These are phyloP conservation scores for Didymellaceae sp. DNA, from an alignment of 2,329 filamentous ascomycete species.

Conservation along the genomic window DNA sequence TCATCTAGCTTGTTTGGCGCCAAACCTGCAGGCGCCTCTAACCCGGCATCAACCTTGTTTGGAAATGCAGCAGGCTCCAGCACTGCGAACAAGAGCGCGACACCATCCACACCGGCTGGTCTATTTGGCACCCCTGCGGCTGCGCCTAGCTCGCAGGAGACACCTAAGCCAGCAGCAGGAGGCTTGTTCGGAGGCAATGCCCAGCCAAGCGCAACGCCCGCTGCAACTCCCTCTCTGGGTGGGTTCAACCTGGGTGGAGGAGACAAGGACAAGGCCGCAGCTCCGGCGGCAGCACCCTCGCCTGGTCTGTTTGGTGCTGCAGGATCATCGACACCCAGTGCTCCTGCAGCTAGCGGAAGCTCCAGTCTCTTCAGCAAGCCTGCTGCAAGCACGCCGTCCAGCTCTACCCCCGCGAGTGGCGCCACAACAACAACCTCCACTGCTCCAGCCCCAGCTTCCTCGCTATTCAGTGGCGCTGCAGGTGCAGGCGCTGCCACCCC, in stretches of 20 bases:
- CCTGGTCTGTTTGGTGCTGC: constrained; percentile 30
- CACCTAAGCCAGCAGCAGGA: constrained; percentile 39
- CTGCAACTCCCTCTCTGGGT: constrained; percentile 20
- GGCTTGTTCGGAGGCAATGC: constrained; percentile 36
- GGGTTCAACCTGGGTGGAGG: constrained; percentile 30
- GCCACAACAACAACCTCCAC: constrained; percentile 27
- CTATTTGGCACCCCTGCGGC: constrained; percentile 39
- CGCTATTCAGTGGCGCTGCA: constrained; percentile 28
- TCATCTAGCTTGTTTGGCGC: constrained; percentile 37
- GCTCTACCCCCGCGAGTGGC: constrained; percentile 27
- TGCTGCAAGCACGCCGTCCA: constrained; percentile 22
- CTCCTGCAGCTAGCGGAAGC: constrained; percentile 22
- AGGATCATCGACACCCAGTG: constrained; percentile 18
- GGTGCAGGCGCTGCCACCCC: constrained; percentile 27
- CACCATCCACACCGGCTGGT: constrained; percentile 27
- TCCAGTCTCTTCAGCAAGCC: constrained; percentile 25
- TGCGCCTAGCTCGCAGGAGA: constrained; percentile 40
- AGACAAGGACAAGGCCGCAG: constrained; percentile 25
- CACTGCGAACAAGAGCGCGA: constrained; percentile 41
- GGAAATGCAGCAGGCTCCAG: constrained; percentile 33
- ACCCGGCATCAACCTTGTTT: constrained; percentile 29
- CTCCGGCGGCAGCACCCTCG: constrained; percentile 32
- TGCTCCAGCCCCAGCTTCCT: constrained; percentile 25
- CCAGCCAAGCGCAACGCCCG: constrained; percentile 39
- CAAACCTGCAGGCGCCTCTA: constrained; percentile 32